These are phyloP conservation scores for Grammothele lineata DNA, from an alignment of 768 basidiomycete genomes.

Conservation along the genomic window DNA sequence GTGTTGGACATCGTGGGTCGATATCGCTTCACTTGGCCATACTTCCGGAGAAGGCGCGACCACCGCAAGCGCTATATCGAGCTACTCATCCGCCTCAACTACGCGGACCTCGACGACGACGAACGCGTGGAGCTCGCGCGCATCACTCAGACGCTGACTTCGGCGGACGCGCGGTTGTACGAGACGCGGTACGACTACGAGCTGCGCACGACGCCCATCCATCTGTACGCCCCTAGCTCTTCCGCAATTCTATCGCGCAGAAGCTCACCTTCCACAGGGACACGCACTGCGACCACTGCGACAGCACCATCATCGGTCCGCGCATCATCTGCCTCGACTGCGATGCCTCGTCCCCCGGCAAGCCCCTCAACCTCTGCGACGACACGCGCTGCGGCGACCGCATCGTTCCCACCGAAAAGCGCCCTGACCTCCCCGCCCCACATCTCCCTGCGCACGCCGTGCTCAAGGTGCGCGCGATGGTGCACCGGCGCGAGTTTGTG, in stretches of 20 bases:
- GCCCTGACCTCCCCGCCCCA: conserved; percentile 1
- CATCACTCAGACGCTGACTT: conserved; percentile 2
- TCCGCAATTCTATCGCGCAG: not conserved
- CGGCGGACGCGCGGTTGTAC: conserved; percentile 4
- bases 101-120: not conserved
- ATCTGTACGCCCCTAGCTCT: no score
- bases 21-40: conserved; percentile 27
- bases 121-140: conserved; percentile 2
- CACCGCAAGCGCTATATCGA: conserved; percentile 26
- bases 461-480: no score
- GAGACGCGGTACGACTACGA: conserved; percentile 3
- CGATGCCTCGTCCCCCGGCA: no score
- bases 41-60: conserved; percentile 27
- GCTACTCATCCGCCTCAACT: conserved; percentile 22
- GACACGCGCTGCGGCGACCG: conserved; percentile 11
- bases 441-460: conserved; percentile 1
- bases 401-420: not conserved
- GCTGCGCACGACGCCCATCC: not conserved
- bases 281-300: conserved; percentile 13
- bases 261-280: conserved; percentile 1
- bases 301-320: conserved; percentile 7
- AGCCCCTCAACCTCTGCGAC: conserved; percentile 13
- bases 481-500: no score
- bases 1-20: conserved; percentile 20
- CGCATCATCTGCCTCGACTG: conserved; percentile 13